Base-by-base conservation (phyloP, 1,284 basidiomycete genomes). In the Pyrrhoderma noxium region DNA sequence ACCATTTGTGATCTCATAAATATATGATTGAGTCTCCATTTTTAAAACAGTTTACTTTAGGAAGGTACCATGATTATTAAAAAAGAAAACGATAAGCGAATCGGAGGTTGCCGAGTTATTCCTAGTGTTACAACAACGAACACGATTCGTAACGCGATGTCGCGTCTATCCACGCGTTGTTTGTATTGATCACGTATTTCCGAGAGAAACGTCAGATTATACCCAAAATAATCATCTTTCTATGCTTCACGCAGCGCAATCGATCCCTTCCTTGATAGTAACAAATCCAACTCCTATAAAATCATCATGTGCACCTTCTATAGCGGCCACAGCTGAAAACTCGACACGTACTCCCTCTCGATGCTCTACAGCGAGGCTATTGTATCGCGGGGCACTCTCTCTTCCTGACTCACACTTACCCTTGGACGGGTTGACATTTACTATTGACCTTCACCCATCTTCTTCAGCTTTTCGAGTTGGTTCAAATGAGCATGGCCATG, bases 371-470 rank as follows among this genome's bases (percentile, higher is more conserved):
- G 23, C 52, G 11, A 80, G 85, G 43, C 71, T 88, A 0, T 73
- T 89, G 16, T 89, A 88, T 60, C 79, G 85, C 39, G 86, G 86
- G 3, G 76, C 85, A 0, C 71, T 89, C n/a, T 80, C 82, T 2
- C 63, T 89, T 0, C 80, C 84, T 2, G 85, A 86, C 58, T 88
- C 86, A 0, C 69, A 83, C 47, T 65, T 89, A 16, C 66, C 76
- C 2, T 76, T 89, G 31, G 86, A 89, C 59, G 86, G 86, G 7
- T 62, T 89, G 22, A 81, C 82, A 2, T 89, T 89, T 59, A 74
- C 75, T 1, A 75, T 64, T 14, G 64, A 60, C 8, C 58, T 55
- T n/a, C 5, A 5, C 27, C 56, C 38, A 19, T 67, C 68, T 14
- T 69, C 71, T 2, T 70, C 70, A 0, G 65, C 61, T 2, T 11